Conservation (phyloP, 768 basidiomycete genomes). For the Boletus reticuloceps region DNA sequence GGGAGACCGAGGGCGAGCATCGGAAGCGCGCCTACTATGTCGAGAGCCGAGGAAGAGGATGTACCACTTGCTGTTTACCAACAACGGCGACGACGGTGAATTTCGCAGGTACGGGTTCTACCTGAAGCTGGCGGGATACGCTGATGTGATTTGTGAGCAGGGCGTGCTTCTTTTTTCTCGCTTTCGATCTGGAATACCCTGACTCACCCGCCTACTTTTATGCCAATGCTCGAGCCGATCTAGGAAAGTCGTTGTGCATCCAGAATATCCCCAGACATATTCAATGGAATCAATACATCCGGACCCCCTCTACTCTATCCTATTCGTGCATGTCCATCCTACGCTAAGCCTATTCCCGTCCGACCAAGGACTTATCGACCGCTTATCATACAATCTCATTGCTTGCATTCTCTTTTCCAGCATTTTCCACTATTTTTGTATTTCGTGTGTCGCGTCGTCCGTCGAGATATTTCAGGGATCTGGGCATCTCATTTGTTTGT, state of each 20-base stretch:
- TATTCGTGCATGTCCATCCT: slow-evolving; percentile 23
- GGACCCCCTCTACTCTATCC: slow-evolving; percentile 24
- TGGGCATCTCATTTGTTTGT: slow-evolving; percentile 2
- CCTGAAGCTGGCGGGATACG: background rate
- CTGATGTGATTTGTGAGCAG: slow-evolving; percentile 11
- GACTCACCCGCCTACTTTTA: slow-evolving; percentile 1
- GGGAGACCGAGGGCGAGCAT: slow-evolving; percentile 41
- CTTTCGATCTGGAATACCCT: slow-evolving; percentile 5
- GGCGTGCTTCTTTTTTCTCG: background rate
- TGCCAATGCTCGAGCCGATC: slow-evolving; percentile 18
- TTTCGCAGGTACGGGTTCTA: slow-evolving; percentile 11
- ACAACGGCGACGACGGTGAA: slow-evolving; percentile 60
- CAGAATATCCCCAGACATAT: slow-evolving; percentile 25
- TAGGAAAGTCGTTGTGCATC: slow-evolving; percentile 23
- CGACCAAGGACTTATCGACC: slow-evolving; percentile 23
- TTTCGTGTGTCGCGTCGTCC: slow-evolving; percentile 5
- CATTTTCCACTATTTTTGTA: slow-evolving; percentile 17
- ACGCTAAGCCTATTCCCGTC: slow-evolving; percentile 19
- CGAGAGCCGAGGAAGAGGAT: slow-evolving; percentile 67
- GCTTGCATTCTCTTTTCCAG: slow-evolving; percentile 23
- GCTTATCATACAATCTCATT: slow-evolving; percentile 32
- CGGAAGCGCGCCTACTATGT: slow-evolving; percentile 30
- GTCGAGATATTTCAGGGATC: slow-evolving; percentile 5
- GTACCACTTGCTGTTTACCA: slow-evolving; percentile 78
- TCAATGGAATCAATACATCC: slow-evolving; percentile 13